Conservation (phyloP, 768 basidiomycete genomes). For the Rhodotorula graminis region DNA sequence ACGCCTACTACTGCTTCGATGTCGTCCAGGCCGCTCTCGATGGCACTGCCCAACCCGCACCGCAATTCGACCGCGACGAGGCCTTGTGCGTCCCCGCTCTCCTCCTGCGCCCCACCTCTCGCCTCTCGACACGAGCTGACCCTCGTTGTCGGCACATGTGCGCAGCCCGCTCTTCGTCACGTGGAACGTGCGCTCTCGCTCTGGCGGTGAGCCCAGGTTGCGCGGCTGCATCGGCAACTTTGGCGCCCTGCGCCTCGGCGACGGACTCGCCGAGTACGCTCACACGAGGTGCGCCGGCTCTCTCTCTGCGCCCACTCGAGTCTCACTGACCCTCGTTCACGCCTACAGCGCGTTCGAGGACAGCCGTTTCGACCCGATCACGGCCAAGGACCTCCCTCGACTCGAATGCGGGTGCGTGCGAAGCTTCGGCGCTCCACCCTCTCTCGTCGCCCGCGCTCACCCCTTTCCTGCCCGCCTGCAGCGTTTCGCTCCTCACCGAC, state of each 20-base stretch:
- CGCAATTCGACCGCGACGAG: conserved; percentile 52
- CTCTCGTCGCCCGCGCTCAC: too few species aligned
- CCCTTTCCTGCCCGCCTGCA: conserved; percentile 44
- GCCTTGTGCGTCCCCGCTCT: conserved; percentile 61
- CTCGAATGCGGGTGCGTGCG: conserved; percentile 77
- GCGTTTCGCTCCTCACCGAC: conserved; percentile 86
- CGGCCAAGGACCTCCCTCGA: conserved; percentile 65
- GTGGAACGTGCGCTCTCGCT: conserved; percentile 71
- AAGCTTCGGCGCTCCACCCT: neutral
- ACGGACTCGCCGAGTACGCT: conserved; percentile 83
- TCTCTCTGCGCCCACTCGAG: neutral
- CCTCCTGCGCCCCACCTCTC: conserved; percentile 1
- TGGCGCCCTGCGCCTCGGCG: conserved; percentile 63
- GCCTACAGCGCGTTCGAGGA: conserved; percentile 70
- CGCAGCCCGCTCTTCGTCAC: conserved; percentile 89
- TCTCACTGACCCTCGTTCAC: neutral
- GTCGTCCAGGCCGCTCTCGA: conserved; percentile 50
- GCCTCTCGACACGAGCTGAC: neutral
- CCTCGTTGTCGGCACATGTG: neutral
- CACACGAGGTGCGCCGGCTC: conserved; percentile 56
- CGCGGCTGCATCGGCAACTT: conserved; percentile 96
- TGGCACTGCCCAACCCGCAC: conserved; percentile 38
- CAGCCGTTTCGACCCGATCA: conserved; percentile 72
- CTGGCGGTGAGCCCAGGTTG: conserved; percentile 60
- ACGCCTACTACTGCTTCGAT: conserved; percentile 50